These are phyloP conservation scores for Cryomyces minteri DNA, from an alignment of 495 filamentous ascomycete species.

Conservation along the genomic window DNA sequence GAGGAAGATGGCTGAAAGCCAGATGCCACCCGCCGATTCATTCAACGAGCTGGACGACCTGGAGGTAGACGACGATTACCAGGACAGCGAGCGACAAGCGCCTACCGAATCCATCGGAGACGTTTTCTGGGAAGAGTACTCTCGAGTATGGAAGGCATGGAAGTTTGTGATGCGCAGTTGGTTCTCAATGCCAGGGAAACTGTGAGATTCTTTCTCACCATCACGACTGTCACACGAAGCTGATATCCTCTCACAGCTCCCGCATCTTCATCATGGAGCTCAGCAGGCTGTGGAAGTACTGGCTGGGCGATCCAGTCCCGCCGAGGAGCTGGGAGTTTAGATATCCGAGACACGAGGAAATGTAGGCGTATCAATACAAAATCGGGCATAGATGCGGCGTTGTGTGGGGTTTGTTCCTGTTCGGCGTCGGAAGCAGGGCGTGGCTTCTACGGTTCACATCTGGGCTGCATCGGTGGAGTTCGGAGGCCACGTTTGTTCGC, in stretches of 20 bases:
- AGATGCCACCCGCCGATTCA: constrained; percentile 11
- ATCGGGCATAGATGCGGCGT: too few species aligned
- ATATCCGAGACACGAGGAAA: constrained; percentile 37
- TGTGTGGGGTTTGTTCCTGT: too few species aligned
- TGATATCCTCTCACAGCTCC: constrained; percentile 24
- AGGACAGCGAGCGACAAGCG: constrained; percentile 15
- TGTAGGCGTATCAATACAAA: constrained; percentile 18
- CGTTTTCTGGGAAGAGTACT: constrained; percentile 42
- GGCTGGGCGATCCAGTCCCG: constrained; percentile 56
- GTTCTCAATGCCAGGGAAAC: constrained; percentile 41
- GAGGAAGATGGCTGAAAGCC: neutral
- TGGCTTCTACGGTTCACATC: too few species aligned
- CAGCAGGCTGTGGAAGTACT: constrained; percentile 50
- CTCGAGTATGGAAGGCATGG: constrained; percentile 37
- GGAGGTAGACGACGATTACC: constrained; percentile 20
- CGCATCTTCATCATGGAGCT: constrained; percentile 41
- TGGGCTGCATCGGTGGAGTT: too few species aligned
- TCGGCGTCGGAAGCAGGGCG: too few species aligned
- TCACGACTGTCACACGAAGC: neutral
- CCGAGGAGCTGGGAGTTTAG: constrained; percentile 49
- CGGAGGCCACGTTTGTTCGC: too few species aligned
- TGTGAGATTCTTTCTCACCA: constrained; percentile 33
- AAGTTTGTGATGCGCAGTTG: constrained; percentile 52
- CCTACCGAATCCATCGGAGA: constrained; percentile 30
- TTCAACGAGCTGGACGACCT: constrained; percentile 25